Percentiles rank a stretch among this genome's conserved stretches.
These are phyloP conservation scores for Boletales sp. DNA, from an alignment of 768 basidiomycete genomes.

Conservation along the genomic window DNA sequence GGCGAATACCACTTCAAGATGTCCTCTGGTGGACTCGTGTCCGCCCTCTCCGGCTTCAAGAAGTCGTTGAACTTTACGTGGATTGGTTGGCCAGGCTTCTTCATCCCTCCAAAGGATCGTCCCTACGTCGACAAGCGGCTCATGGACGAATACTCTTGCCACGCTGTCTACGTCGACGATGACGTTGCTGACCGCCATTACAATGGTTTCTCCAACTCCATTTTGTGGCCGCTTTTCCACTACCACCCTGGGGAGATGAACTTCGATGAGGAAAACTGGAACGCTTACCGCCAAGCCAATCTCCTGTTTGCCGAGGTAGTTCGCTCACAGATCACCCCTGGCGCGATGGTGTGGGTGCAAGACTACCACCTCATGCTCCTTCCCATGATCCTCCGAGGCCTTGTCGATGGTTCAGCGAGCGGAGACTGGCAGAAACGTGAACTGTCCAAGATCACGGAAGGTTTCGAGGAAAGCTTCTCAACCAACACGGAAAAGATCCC, in stretches of 20 bases:
- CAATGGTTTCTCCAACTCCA: slow-evolving; percentile 98
- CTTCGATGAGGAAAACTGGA: slow-evolving; percentile 98
- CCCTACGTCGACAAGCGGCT: slow-evolving; percentile 86
- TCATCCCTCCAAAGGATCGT: slow-evolving; percentile 92
- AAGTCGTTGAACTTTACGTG: slow-evolving; percentile 97
- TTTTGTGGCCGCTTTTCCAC: slow-evolving; percentile 99
- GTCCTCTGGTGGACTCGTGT: slow-evolving; percentile 97
- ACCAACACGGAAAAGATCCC: slow-evolving; percentile 40
- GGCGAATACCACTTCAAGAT: slow-evolving; percentile 99
- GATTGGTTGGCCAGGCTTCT: slow-evolving; percentile 95
- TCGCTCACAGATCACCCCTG: slow-evolving; percentile 69
- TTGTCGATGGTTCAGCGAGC: slow-evolving; percentile 68
- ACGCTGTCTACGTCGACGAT: slow-evolving; percentile 96
- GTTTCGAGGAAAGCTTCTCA: slow-evolving; percentile 49
- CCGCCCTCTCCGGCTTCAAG: slow-evolving; percentile 96
- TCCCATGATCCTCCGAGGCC: slow-evolving; percentile 88
- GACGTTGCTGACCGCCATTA: slow-evolving; percentile 98
- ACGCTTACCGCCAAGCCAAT: slow-evolving; percentile 96
- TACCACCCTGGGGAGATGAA: slow-evolving; percentile 99
- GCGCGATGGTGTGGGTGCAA: slow-evolving; percentile 99
- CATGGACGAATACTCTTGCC: slow-evolving; percentile 93
- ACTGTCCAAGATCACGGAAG: slow-evolving; percentile 68
- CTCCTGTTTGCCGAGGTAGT: slow-evolving; percentile 91
- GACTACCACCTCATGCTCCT: slow-evolving; percentile 98
- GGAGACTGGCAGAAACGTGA: slow-evolving; percentile 60